These are phyloP conservation scores for Rhodotorula mucilaginosa DNA, from an alignment of 1,284 basidiomycete genomes.

Conservation along the genomic window DNA sequence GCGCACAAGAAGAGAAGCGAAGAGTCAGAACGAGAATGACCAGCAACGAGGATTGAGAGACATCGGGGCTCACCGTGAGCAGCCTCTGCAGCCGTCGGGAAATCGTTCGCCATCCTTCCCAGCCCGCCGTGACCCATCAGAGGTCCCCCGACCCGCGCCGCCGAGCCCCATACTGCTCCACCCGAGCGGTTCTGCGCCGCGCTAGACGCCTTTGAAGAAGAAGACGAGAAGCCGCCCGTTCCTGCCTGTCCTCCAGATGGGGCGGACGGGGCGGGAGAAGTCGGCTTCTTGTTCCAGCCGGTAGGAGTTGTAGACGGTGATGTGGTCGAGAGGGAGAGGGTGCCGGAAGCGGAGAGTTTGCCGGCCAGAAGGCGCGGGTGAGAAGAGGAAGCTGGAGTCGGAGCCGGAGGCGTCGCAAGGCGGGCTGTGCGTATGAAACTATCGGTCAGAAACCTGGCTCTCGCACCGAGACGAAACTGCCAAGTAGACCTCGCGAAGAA, in stretches of 20 bases:
- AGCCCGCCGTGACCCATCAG: neutral
- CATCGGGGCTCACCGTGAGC: constrained; percentile 62
- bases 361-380: constrained; percentile 42
- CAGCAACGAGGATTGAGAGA: neutral
- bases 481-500: neutral
- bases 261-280: neutral
- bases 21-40: neutral
- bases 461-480: neutral
- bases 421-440: constrained; percentile 9
- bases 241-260: neutral
- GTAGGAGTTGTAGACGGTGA: neutral
- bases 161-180: constrained; percentile 1
- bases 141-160: neutral
- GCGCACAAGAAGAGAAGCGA: neutral
- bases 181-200: neutral
- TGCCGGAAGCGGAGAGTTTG: constrained; percentile 45
- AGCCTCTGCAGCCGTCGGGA: constrained; percentile 89
- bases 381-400: constrained; percentile 58
- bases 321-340: constrained; percentile 37
- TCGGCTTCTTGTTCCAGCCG: constrained; percentile 11
- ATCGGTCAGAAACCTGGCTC: neutral
- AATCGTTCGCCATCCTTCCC: constrained; percentile 55
- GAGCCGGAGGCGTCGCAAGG: constrained; percentile 70
- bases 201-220: neutral
- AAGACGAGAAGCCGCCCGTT: neutral